A percentile compares a stretch with the other conserved stretches of the same genome.
These are phyloP conservation scores for Fusarium luffae DNA, from an alignment of 2,329 filamentous ascomycete genomes.

Conservation along the genomic window DNA sequence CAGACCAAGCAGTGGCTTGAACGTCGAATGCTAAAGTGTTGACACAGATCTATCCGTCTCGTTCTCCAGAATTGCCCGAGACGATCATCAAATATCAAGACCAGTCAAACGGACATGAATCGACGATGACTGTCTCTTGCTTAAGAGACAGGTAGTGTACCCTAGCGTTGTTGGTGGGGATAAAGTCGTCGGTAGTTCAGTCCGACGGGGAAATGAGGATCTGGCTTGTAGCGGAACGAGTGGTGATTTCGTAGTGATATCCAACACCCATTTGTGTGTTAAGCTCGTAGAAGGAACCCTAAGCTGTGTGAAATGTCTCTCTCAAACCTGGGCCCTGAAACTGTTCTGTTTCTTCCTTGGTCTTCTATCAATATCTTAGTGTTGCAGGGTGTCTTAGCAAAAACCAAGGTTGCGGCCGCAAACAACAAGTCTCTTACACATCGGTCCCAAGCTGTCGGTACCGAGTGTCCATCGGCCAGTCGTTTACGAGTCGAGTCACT, in stretches of 20 bases:
- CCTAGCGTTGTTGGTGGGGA: slow-evolving; percentile 27
- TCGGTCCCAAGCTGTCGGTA: slow-evolving; percentile 42
- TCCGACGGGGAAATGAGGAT: slow-evolving; percentile 7
- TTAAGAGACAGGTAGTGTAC: background rate
- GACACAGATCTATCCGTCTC: background rate
- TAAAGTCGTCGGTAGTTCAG: slow-evolving; percentile 22
- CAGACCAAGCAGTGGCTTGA: slow-evolving; percentile 32
- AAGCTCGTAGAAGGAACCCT: background rate
- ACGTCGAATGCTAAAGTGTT: slow-evolving; percentile 18
- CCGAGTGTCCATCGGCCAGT: slow-evolving; percentile 35
- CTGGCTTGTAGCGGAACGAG: background rate
- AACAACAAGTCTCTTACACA: slow-evolving; percentile 39
- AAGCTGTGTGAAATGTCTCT: background rate
- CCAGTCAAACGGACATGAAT: background rate
- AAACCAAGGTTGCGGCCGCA: slow-evolving; percentile 30
- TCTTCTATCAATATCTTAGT: slow-evolving; percentile 15
- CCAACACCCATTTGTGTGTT: background rate
- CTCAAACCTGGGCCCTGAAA: background rate
- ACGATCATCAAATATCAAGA: background rate
- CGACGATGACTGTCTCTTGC: background rate
- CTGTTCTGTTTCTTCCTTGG: slow-evolving; percentile 8
- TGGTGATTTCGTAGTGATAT: background rate
- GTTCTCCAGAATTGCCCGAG: background rate
- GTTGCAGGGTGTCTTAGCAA: slow-evolving; percentile 24
- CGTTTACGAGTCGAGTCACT: slow-evolving; percentile 31